Percentiles rank a stretch among this genome's conserved stretches.
Conservation (phyloP, 352 stramenopile genomes). For the Globisporangium orthogonon region DNA sequence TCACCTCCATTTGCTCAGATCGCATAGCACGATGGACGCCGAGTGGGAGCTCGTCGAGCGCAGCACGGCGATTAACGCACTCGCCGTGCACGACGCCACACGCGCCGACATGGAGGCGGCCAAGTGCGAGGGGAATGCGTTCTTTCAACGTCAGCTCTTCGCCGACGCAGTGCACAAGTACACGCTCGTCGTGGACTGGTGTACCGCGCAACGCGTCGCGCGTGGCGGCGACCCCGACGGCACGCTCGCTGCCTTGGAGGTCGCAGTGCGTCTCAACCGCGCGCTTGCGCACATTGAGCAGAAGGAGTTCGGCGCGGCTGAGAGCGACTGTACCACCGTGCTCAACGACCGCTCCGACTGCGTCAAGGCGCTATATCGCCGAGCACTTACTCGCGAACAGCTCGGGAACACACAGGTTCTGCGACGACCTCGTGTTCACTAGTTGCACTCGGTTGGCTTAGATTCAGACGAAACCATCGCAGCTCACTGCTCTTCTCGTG, state of each 20-base stretch:
- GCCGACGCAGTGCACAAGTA: constrained; percentile 45
- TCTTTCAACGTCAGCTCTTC: constrained; percentile 43
- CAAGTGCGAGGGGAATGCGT: constrained; percentile 54
- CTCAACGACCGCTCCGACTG: constrained; percentile 57
- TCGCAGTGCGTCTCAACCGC: constrained; percentile 58
- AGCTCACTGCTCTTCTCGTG: background rate
- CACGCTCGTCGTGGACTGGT: constrained; percentile 22
- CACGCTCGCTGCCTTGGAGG: constrained; percentile 22
- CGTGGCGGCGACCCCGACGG: background rate
- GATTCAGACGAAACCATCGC: background rate
- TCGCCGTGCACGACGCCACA: constrained; percentile 12
- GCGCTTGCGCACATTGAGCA: constrained; percentile 49
- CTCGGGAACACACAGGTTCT: constrained; percentile 53
- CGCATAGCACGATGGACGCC: constrained; percentile 13
- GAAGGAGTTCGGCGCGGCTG: constrained; percentile 15
- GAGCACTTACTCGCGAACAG: constrained; percentile 65
- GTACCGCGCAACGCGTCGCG: background rate
- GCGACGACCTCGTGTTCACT: too few species aligned
- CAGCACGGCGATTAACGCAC: constrained; percentile 10
- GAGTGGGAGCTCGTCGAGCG: constrained; percentile 20
- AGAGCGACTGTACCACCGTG: constrained; percentile 68
- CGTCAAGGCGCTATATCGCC: constrained; percentile 89
- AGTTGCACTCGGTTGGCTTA: background rate
- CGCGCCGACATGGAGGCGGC: constrained; percentile 23
- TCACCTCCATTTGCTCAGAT: too few species aligned